Base-by-base conservation (phyloP, 202 grass and related monocot species). In the Setaria viridis region DNA sequence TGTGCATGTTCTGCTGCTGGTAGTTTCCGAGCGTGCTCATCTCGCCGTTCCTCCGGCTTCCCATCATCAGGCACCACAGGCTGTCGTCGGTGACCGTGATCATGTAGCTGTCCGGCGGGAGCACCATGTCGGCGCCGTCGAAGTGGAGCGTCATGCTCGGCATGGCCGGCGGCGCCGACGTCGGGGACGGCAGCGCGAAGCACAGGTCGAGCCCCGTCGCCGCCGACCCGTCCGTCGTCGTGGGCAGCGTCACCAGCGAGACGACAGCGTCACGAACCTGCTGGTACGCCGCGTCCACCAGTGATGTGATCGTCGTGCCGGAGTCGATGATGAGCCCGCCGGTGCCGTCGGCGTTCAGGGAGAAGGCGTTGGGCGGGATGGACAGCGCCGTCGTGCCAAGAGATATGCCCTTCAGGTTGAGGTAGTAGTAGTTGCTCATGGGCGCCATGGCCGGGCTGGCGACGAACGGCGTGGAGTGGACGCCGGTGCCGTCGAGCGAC, bases 271-370 rank as follows among this genome's bases (percentile, higher is more conserved):
- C 74, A 4, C 71, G 48, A 8, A 97, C 80, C 0, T 37, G 39
- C 47, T 83, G 64, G 74, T 90, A 97, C 0, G 85, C 91, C 14
- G 54, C 15, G 29, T 83, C 60, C 19, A 49, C 42, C 2, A 97
- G 82, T 0, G 6, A 25, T 9, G 94, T 97, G 50, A 87, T 30
- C 1, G 74, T 80, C 35, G 87, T 92, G 21, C 88, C 94, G 32
- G 94, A 92, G 80, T 97, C 94, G 59, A 97, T 92, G 81, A 92
- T 87, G 67, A 91, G 4, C 39, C 94, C 92, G n/a, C 90, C 92
- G 30, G 77, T 66, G 68, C 90, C 88, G 69, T 86, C 69, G 6
- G 72, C 5, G 0, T 76, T 30, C 13, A 94, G 58, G 9, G 86
- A 7, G 66, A 97, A 92, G 7, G 62, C 54, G 8, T 29, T 13